These are phyloP conservation scores for Serendipita sp. DNA, from an alignment of 768 basidiomycete genomes.

Conservation along the genomic window DNA sequence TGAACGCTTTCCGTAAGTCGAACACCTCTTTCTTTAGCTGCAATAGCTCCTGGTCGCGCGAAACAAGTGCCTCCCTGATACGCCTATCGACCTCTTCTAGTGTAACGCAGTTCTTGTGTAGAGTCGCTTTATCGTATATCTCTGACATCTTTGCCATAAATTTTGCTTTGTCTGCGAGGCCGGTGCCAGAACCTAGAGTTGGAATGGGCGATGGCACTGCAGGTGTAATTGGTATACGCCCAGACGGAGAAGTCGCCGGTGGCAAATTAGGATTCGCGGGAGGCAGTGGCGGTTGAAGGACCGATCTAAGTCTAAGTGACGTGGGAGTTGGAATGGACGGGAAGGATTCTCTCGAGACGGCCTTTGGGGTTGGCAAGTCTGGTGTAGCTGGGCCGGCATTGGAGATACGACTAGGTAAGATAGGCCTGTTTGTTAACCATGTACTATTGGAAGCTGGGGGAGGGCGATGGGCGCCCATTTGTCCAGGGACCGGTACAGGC, in stretches of 20 bases:
- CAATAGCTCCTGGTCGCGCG: background rate
- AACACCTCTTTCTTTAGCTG: background rate
- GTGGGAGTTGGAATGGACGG: background rate
- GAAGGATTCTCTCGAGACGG: background rate
- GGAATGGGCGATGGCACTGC: background rate
- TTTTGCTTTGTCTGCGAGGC: background rate
- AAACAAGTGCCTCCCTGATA: background rate
- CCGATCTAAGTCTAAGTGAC: background rate
- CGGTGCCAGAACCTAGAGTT: background rate
- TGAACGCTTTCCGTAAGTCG: background rate
- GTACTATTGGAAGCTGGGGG: background rate
- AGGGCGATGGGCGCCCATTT: background rate
- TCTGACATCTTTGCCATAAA: slow-evolving; percentile 5
- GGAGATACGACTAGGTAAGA: background rate
- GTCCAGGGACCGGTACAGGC: background rate
- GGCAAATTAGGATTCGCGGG: background rate
- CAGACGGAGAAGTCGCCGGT: background rate
- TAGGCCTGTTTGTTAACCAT: background rate
- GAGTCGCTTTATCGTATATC: background rate
- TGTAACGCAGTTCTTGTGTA: background rate
- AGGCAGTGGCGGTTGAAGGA: background rate
- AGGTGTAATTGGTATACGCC: background rate
- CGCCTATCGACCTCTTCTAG: background rate
- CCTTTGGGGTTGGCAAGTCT: background rate
- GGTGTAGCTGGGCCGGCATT: background rate